Conservation (phyloP, 768 basidiomycete genomes). For the Thelephora aurantiotincta region DNA sequence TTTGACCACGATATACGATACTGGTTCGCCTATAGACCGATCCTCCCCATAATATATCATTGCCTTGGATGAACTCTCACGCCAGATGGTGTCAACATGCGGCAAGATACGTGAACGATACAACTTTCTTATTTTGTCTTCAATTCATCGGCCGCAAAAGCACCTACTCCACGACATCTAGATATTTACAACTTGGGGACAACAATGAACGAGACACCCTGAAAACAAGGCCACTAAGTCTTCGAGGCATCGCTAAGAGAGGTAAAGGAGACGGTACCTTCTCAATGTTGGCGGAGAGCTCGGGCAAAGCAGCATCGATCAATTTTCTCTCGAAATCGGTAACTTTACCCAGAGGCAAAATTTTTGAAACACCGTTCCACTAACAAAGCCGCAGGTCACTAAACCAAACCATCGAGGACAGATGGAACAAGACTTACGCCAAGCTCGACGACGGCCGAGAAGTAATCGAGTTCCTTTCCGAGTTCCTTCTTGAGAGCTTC, state of each 20-base stretch:
- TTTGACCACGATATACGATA: too few relatives aligned
- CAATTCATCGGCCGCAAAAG: too few relatives aligned
- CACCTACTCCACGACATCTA: too few relatives aligned
- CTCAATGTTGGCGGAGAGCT: slow-evolving; percentile 59
- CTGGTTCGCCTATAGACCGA: too few relatives aligned
- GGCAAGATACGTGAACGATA: too few relatives aligned
- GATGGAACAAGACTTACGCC: slow-evolving; percentile 39
- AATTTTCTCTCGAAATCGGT: slow-evolving; percentile 63
- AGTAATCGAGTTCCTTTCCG: slow-evolving; percentile 66
- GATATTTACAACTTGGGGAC: slow-evolving; percentile 14
- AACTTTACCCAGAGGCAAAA: slow-evolving; percentile 66
- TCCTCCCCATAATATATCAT: too few relatives aligned
- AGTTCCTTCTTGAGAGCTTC: slow-evolving; percentile 70
- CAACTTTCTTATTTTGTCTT: too few relatives aligned
- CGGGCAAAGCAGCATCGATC: slow-evolving; percentile 67
- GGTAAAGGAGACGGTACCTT: slow-evolving; percentile 26
- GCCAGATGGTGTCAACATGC: too few relatives aligned
- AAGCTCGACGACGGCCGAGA: slow-evolving; percentile 80
- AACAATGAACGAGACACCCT: slow-evolving; percentile 17
- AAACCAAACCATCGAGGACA: not conserved
- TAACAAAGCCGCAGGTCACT: slow-evolving; percentile 16
- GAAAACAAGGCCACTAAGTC: not conserved
- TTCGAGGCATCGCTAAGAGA: not conserved
- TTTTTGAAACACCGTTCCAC: slow-evolving; percentile 72
- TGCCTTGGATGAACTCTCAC: too few relatives aligned